Base-by-base conservation (phyloP, 2,329 filamentous ascomycete species). In the Aspergillus quadricinctus region DNA sequence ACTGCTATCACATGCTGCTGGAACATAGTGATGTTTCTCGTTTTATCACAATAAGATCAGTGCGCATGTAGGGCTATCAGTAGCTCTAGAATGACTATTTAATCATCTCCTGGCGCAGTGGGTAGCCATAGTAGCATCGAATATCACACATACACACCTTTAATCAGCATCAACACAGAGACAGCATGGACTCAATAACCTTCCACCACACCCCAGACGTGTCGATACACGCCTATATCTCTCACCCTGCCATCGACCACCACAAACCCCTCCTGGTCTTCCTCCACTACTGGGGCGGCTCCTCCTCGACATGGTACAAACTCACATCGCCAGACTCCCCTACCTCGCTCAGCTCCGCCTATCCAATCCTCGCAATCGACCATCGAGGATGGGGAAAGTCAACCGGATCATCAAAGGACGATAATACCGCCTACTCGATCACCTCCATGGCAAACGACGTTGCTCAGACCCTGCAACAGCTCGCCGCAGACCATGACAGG, bases 271-370 rank as follows among this genome's bases (percentile, higher is more conserved):
- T 68, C 4, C 52, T 71, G 0, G 53, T 74, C 50, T 75, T 76
- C 49, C 62, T 75, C 8, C 72, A 77, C 55, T 75, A 73, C 64
- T 76, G 70, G 71, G 72, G 72, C 17, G 73, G 73, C 31, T 75
- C 69, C 7, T 69, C 69, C 8, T 56, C 56, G 1, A 75, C 70
- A 6, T 76, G 68, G 66, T 48, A 56, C 57, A 67, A 64, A 28
- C 59, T 69, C 37, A 69, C 61, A 25, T 61, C 61, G 19, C 52
- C 52, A 0, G 49, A 58, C n/a, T 66, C 62, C 0, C 51, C 58
- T 0, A 58, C 56, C 11, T 60, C 62, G 1, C 25, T 69, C 17
- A 56, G 52, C 45, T 25, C 55, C 1, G 7, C 51, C 0, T 67
- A 67, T 28, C 64, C 62, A 6, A 69, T 64, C 9, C 37, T 71